Evolutionary conservation across 805 yeast species (phyloP), one percentile per base, ranked within the genome.

Genomic region (Yarrowia deformans): DNA sequence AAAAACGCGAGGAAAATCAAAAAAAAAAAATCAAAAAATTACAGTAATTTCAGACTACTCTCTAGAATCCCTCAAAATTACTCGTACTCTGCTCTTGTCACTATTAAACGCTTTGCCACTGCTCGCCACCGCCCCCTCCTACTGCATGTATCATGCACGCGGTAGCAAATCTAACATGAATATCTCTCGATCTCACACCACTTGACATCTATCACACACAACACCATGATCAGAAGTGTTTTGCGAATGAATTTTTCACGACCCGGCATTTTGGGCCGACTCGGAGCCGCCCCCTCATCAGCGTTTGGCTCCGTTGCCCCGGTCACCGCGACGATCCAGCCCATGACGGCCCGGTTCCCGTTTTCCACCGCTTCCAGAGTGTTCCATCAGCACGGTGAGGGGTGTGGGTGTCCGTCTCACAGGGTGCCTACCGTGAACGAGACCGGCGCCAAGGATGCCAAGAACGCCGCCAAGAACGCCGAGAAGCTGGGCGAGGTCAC

Each of bases 401-500:
- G 34, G 1, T 56, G 63, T 29, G 63, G 63, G 16, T 56, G 63
- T 12, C 48, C 63, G 3, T 40, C 48, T 1, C 39, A 23, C 39
- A 46, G 34, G 14, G 55, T 61, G 12, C 67, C 67, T 35, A 34
- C 54, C 4, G 67, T 61, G 10, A 45, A 34, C 43, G 54, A 61
- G 13, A 45, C 54, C 14, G 54, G 54, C 2, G 54, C 54, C 39
- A 49, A 49, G 54, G 54, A 49, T 19, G 52, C 52, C 48, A 12
- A 52, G 46, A 9, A n/a, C n/a, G n/a, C n/a, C 13, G 45, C 69
- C 55, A 35, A 48, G 49, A 29, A 50, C 50, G 42, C 40, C 12
- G 55, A 63, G 56, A 23, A 56, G 39, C 55, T 54, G 5, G 55
- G 60, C 5, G 45, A 50, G 7, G 95, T 90, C 67, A 87, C 89